Base-by-base conservation (phyloP, 768 basidiomycete genomes). In the Pleurotus giganteus region DNA sequence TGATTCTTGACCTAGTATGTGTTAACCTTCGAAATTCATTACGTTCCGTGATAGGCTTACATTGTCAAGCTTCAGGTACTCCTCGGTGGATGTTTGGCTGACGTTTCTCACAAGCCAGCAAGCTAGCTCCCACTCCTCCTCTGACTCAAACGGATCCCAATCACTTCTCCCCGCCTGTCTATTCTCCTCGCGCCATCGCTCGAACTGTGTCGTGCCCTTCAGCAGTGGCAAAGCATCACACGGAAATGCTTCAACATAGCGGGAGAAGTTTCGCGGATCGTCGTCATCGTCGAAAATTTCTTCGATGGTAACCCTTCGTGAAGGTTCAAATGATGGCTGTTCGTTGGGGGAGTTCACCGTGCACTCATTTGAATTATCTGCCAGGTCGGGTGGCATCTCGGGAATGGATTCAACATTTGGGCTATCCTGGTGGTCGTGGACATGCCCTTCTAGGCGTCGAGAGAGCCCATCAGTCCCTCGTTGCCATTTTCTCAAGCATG, bases 71-170 rank as follows among this genome's bases (percentile, higher is more conserved):
- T 65, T 64, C 43, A 72, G 57, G 42, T 66, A 74, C 15, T 63
- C 54, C 23, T 71, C 66, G 3, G 63, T 67, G 31, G 63, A 61
- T 3, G 44, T 63, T 17, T 70, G 60, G 2, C 69, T 61, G 13
- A 66, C 63, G 15, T 57, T 55, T 1, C 58, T 60, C 36, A 66
- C 63, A 29, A 74, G 47, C 69, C 68, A 74, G 13, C 45, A 47
- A 0, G 64, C 73, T 0, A 74, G 51, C 37, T 66, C 65, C 63
- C 69, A 71, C 28, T 74, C 68, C 7, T 68, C 66, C 32, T 60
- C 42, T 26, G 57, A 47, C 9, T 52, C 31, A 44, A 72, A 74
- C 12, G 70, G 69, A 1, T 49, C 55, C 68, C 68, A 37, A 57
- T 59, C 29, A 28, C 56, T 53, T 23, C 46, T 55, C 54, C 58